These are phyloP conservation scores for Ceratobasidium sp. DNA, from an alignment of 1,284 basidiomycete genomes.

Conservation along the genomic window DNA sequence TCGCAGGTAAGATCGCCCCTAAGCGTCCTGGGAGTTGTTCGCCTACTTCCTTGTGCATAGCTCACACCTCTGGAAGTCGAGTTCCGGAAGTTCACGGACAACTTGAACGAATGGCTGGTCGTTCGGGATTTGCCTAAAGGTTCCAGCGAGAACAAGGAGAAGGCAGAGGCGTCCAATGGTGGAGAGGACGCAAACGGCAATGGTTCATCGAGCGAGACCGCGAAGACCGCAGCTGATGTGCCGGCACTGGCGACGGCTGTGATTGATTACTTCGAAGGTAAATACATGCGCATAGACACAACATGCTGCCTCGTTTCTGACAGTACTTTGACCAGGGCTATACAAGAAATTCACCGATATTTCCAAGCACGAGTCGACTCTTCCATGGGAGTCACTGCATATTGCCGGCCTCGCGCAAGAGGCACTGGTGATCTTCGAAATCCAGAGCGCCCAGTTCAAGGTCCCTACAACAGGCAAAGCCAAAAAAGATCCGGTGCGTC, in stretches of 20 bases:
- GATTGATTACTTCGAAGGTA: constrained; percentile 70
- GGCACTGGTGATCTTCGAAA: constrained; percentile 71
- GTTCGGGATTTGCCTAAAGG: constrained; percentile 42
- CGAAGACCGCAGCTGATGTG: constrained; percentile 49
- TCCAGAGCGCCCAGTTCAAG: constrained; percentile 56
- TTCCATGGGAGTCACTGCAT: constrained; percentile 70
- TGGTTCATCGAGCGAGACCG: constrained; percentile 51
- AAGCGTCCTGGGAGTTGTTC: not conserved
- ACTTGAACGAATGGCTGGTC: constrained; percentile 45
- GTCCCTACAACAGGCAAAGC: constrained; percentile 38
- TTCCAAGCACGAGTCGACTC: constrained; percentile 46
- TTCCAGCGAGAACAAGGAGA: constrained; percentile 39
- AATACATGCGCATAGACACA: constrained; percentile 43
- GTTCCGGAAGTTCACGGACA: constrained; percentile 46
- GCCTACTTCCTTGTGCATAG: not conserved
- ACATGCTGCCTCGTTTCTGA: constrained; percentile 15
- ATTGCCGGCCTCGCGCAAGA: constrained; percentile 78
- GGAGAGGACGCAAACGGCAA: constrained; percentile 66
- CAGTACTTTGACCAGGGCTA: constrained; percentile 34
- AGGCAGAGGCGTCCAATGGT: constrained; percentile 70
- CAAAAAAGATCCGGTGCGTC: constrained; percentile 41
- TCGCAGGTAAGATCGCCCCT: constrained; percentile 51
- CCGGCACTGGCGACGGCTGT: constrained; percentile 66
- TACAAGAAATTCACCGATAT: constrained; percentile 43
- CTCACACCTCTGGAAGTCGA: constrained; percentile 42